Conservation (phyloP, 345 rosid species). For the Brassica juncea region DNA sequence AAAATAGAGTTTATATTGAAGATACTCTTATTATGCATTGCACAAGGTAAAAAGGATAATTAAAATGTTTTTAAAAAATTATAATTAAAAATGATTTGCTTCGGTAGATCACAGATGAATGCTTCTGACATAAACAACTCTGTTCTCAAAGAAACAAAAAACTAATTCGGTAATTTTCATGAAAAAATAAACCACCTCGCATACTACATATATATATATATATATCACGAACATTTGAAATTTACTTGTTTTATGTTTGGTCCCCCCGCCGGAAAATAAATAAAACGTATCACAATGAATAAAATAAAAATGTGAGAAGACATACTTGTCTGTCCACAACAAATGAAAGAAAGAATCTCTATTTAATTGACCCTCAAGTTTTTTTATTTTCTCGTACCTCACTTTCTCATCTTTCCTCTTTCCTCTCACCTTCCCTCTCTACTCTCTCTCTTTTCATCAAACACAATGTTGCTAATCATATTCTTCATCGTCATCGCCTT, state of each 20-base stretch:
- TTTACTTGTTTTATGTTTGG: not conserved
- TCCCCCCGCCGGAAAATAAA: not conserved
- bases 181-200: not conserved
- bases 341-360: constrained; percentile 13
- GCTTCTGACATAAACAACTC: no score
- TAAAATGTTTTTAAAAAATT: no score
- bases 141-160: not conserved
- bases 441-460: not conserved
- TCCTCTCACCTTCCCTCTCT: constrained; percentile 21
- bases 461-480: constrained; percentile 24
- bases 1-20: no score
- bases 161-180: not conserved
- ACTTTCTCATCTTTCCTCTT: constrained; percentile 9
- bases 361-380: constrained; percentile 20
- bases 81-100: not conserved
- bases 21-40: not conserved
- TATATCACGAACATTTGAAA: not conserved
- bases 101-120: not conserved
- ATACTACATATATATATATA: not conserved
- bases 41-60: not conserved
- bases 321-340: constrained; percentile 32
- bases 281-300: not conserved
- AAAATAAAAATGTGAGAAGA: not conserved
- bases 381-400: constrained; percentile 19
- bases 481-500: constrained; percentile 22